These are phyloP conservation scores for Aspergillus niger DNA, from an alignment of 2,329 filamentous ascomycete species.

Conservation along the genomic window DNA sequence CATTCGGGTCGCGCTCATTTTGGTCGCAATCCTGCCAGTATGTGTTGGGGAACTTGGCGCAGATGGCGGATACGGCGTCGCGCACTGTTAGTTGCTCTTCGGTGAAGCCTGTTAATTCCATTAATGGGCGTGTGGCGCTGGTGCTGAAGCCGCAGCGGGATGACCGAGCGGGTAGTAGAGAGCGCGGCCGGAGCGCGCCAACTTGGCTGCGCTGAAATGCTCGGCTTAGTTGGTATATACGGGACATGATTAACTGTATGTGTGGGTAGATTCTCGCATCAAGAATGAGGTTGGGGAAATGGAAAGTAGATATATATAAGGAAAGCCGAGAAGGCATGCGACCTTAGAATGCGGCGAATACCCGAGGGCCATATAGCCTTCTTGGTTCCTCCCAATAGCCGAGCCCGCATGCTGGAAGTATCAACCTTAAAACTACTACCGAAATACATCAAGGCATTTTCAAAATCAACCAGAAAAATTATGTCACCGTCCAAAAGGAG, in stretches of 20 bases:
- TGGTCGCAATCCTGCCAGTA: conserved; percentile 79
- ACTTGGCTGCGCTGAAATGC: background rate
- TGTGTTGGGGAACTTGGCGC: conserved; percentile 66
- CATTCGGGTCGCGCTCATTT: conserved; percentile 68
- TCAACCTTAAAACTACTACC: background rate
- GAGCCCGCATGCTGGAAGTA: background rate
- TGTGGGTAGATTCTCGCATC: background rate
- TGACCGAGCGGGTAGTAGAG: background rate
- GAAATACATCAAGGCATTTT: background rate
- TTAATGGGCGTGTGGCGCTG: conserved; percentile 50
- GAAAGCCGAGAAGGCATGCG: background rate
- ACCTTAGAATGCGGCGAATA: background rate
- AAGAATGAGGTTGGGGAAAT: background rate
- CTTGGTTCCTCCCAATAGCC: background rate
- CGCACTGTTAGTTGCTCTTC: conserved; percentile 72
- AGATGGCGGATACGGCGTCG: conserved; percentile 69
- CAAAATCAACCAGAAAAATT: background rate
- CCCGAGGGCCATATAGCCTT: background rate
- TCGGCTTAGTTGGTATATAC: conserved; percentile 3
- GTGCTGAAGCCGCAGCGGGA: conserved; percentile 33
- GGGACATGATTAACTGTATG: conserved; percentile 9
- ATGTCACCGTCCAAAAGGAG: background rate
- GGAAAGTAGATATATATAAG: background rate
- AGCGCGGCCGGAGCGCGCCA: background rate
- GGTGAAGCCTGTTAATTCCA: conserved; percentile 73